Percentiles rank a stretch among this genome's conserved stretches.
phyloP scores from a whole-genome alignment of 2,329 filamentous ascomycete species.

The Aspergillus clavatus region DNA sequence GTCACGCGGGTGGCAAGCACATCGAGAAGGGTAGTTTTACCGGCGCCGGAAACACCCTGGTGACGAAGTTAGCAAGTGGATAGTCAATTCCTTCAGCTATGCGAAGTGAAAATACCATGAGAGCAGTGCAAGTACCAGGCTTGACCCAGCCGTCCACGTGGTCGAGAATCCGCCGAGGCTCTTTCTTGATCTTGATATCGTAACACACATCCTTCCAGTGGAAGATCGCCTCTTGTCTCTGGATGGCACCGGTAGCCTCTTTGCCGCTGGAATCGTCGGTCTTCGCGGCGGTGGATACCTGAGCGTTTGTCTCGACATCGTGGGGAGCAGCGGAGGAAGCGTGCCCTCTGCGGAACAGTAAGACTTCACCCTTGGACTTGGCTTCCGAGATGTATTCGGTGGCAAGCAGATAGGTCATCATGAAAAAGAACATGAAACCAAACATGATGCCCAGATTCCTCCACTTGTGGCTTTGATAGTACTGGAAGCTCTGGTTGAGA shows the following conservation, averaged over 20 bases:
- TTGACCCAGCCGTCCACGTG: constrained; percentile 91
- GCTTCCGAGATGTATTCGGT: constrained; percentile 60
- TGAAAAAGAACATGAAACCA: constrained; percentile 60
- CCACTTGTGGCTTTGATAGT: constrained; percentile 59
- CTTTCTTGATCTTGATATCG: constrained; percentile 73
- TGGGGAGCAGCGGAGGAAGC: constrained; percentile 40
- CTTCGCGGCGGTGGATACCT: constrained; percentile 30
- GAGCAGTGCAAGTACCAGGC: constrained; percentile 79
- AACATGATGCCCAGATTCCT: constrained; percentile 65
- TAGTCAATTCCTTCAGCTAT: no score
- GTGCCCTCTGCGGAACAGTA: constrained; percentile 69
- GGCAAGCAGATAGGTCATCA: constrained; percentile 57
- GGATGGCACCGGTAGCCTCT: constrained; percentile 42
- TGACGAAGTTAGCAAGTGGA: constrained; percentile 15
- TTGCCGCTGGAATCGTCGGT: constrained; percentile 22
- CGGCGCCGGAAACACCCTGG: constrained; percentile 78
- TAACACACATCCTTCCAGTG: constrained; percentile 84
- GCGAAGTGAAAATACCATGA: constrained; percentile 66
- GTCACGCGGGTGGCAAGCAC: constrained; percentile 79
- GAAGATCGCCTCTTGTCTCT: constrained; percentile 70
- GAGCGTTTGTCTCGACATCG: constrained; percentile 25
- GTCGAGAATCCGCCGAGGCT: constrained; percentile 71
- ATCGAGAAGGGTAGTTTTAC: constrained; percentile 87
- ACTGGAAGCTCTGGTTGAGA: constrained; percentile 52
- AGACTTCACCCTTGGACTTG: constrained; percentile 71